phyloP scores from a whole-genome alignment of 1,139 yeast genomes.

The Kodamaea plutei region DNA sequence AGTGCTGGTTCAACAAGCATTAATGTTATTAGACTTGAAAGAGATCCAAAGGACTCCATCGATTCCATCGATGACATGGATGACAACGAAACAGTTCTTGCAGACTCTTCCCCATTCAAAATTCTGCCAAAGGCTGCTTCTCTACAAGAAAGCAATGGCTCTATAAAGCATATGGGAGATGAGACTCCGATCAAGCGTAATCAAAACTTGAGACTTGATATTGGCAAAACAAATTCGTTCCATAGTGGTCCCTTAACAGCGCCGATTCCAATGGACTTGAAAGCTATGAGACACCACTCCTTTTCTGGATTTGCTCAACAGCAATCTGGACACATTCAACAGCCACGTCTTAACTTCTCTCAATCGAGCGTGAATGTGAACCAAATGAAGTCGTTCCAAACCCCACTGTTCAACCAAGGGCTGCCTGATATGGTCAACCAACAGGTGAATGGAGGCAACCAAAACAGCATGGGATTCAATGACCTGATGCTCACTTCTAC shows the following conservation, averaged over 20 bases:
- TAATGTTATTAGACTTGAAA: constrained; percentile 9
- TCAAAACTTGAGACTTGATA: constrained; percentile 11
- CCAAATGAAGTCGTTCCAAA: constrained; percentile 7
- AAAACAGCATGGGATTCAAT: constrained; percentile 2
- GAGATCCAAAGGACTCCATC: constrained; percentile 5
- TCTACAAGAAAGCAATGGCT: constrained; percentile 1
- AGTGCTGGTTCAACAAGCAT: constrained; percentile 8
- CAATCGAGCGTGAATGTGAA: constrained; percentile 14
- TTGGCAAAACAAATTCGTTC: constrained; percentile 12
- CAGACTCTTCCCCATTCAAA: constrained; percentile 36
- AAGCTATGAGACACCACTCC: constrained; percentile 4
- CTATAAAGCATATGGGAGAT: constrained; percentile 13
- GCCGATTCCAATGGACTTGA: constrained; percentile 21
- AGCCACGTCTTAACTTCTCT: constrained; percentile 9
- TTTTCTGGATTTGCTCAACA: constrained; percentile 1
- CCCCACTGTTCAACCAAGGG: constrained; percentile 2
- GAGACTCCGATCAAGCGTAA: constrained; percentile 11
- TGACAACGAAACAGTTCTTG: constrained; percentile 41
- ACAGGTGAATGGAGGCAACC: not conserved
- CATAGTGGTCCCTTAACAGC: constrained; percentile 37
- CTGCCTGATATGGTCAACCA: constrained; percentile 5
- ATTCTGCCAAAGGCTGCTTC: constrained; percentile 11
- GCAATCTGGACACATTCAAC: constrained; percentile 4
- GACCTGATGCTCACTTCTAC: constrained; percentile 8
- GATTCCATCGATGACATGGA: constrained; percentile 17